Evolutionary conservation across 805 yeast species (phyloP).

Genomic region (Lipomyces sp.): DNA sequence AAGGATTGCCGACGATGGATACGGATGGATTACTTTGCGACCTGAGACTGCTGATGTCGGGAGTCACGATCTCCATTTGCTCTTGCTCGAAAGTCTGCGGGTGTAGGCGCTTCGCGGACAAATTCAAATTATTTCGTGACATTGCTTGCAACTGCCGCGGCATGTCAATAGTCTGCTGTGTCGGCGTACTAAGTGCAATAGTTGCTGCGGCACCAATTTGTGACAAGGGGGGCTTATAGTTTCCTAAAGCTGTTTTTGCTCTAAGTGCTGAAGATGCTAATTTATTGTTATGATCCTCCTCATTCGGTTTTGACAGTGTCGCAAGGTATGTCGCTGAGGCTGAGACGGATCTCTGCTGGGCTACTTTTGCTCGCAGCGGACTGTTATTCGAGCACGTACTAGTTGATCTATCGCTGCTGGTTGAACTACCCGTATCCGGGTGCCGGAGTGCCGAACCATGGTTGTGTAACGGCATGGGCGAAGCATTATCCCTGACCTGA

Average conservation of each 20-base stretch:
- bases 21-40: neutral
- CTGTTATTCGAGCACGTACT: conserved; percentile 23
- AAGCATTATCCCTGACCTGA: conserved; percentile 9
- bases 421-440: conserved; percentile 2
- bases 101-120: neutral
- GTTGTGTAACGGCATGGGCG: conserved; percentile 12
- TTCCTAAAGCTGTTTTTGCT: conserved; percentile 11
- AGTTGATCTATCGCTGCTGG: conserved; percentile 10
- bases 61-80: neutral
- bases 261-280: neutral
- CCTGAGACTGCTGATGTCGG: conserved; percentile 14
- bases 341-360: conserved; percentile 5
- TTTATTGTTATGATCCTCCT: neutral
- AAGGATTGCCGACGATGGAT: neutral
- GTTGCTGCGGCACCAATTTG: too few relatives aligned
- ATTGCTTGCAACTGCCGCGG: neutral
- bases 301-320: neutral
- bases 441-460: neutral
- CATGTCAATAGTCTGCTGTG: neutral
- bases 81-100: neutral
- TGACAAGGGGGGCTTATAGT: neutral
- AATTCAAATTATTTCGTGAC: neutral
- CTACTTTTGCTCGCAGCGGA: conserved; percentile 17
- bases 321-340: conserved; percentile 3
- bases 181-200: neutral